Evolutionary conservation across 2,329 filamentous ascomycete species (phyloP).

Genomic region (Diaporthe australafricana): DNA sequence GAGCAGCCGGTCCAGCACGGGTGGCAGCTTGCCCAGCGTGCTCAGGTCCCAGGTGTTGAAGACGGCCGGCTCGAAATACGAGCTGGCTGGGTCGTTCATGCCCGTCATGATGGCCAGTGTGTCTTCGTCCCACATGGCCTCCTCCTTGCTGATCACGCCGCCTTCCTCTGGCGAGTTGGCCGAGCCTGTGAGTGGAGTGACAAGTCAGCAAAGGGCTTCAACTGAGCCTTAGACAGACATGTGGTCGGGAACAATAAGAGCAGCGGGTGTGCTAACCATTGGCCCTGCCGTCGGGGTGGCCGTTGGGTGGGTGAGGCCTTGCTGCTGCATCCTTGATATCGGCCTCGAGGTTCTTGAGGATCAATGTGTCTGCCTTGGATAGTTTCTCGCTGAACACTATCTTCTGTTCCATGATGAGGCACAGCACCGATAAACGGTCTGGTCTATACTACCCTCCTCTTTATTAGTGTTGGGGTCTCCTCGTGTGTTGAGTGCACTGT

Average conservation of each 20-base stretch:
- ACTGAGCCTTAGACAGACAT: neutral
- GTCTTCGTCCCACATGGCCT: slow-evolving; percentile 42
- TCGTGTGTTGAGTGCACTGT: neutral
- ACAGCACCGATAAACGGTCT: neutral
- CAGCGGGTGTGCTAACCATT: slow-evolving; percentile 26
- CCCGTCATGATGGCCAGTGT: slow-evolving; percentile 52
- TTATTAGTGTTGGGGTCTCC: neutral
- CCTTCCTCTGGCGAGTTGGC: slow-evolving; percentile 31
- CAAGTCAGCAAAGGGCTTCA: slow-evolving; percentile 17
- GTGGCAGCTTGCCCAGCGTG: slow-evolving; percentile 49
- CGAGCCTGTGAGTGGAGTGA: slow-evolving; percentile 27
- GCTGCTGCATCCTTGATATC: slow-evolving; percentile 49
- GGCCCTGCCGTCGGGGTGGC: slow-evolving; percentile 10
- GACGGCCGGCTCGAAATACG: slow-evolving; percentile 59
- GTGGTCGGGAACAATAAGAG: neutral
- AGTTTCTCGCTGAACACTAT: slow-evolving; percentile 54
- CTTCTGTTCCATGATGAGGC: slow-evolving; percentile 44
- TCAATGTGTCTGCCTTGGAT: slow-evolving; percentile 54
- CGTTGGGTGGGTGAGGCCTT: slow-evolving; percentile 34
- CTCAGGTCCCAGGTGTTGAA: slow-evolving; percentile 55
- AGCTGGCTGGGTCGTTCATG: slow-evolving; percentile 54
- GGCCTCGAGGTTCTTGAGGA: slow-evolving; percentile 53
- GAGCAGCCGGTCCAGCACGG: slow-evolving; percentile 61
- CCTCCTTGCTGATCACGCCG: slow-evolving; percentile 31
- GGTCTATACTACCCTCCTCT: too few species aligned